Conservation (phyloP, 106 monocot species). For the Gastrodia elata region DNA sequence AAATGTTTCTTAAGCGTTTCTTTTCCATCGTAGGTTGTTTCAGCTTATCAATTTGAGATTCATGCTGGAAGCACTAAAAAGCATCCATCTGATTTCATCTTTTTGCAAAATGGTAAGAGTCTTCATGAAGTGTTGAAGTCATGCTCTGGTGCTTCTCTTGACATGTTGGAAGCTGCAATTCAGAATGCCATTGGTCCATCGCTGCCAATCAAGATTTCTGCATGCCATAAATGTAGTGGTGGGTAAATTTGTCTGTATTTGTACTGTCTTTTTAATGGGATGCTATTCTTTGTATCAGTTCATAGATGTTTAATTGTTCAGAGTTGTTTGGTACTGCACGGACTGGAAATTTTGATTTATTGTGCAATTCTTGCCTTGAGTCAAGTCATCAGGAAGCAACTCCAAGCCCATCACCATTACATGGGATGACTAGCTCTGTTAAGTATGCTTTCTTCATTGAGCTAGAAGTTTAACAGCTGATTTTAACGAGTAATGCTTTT, state of each 20-base stretch:
- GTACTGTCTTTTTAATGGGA: neutral
- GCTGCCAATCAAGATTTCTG: slow-evolving; percentile 15
- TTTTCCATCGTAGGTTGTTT: slow-evolving; percentile 44
- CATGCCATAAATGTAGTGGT: slow-evolving; percentile 49
- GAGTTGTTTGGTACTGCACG: slow-evolving; percentile 24
- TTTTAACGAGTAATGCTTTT: neutral
- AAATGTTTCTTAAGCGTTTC: slow-evolving; percentile 6
- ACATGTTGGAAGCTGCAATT: slow-evolving; percentile 61
- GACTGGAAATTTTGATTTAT: slow-evolving; percentile 31
- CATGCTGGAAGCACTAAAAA: slow-evolving; percentile 93
- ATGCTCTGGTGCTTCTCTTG: slow-evolving; percentile 51
- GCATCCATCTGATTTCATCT: slow-evolving; percentile 80
- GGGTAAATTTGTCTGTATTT: neutral
- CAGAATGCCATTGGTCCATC: slow-evolving; percentile 43
- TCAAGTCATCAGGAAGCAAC: slow-evolving; percentile 14
- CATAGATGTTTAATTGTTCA: slow-evolving; percentile 14
- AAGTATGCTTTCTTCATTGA: slow-evolving; percentile 17
- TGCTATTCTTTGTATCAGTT: slow-evolving; percentile 9
- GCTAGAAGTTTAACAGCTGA: neutral
- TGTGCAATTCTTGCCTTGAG: slow-evolving; percentile 48
- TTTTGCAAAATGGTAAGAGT: slow-evolving; percentile 73
- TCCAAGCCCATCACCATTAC: slow-evolving; percentile 5
- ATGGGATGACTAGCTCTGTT: neutral
- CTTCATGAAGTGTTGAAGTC: slow-evolving; percentile 62
- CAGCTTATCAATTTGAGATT: slow-evolving; percentile 68